These are phyloP conservation scores for Salix udensis DNA, from an alignment of 345 rosid species.

Conservation along the genomic window DNA sequence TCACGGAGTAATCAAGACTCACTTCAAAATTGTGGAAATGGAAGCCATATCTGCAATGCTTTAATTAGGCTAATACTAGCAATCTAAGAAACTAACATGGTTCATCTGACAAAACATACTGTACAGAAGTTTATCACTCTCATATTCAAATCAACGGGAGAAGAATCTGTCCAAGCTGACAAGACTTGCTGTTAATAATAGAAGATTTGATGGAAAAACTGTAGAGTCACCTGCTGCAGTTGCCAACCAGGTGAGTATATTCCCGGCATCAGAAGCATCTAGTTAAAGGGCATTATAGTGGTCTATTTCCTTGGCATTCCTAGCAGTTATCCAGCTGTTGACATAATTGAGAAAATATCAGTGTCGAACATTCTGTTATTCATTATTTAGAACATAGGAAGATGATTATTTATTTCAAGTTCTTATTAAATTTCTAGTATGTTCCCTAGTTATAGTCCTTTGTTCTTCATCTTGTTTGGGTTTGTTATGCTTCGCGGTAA, in stretches of 20 bases:
- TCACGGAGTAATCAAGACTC: not conserved
- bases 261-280: not conserved
- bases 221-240: conserved; percentile 60
- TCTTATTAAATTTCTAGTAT: too few relatives aligned
- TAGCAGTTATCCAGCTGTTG: not conserved
- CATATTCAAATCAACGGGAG: conserved; percentile 66
- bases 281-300: not conserved
- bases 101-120: conserved; percentile 8
- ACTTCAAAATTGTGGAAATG: not conserved
- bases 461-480: not conserved
- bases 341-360: not conserved
- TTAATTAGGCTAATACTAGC: not conserved
- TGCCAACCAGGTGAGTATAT: conserved; percentile 61
- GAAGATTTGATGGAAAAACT: conserved; percentile 68
- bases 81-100: conserved; percentile 4
- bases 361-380: not conserved
- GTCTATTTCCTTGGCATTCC: not conserved
- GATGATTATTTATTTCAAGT: too few relatives aligned
- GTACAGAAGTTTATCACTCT: conserved; percentile 57
- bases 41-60: not conserved
- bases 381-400: too few relatives aligned
- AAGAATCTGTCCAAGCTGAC: conserved; percentile 68
- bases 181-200: conserved; percentile 65
- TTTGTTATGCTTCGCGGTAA: not conserved
- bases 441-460: not conserved